phyloP scores from a whole-genome alignment of 2,329 filamentous ascomycete genomes.

The Colletotrichum sp. region DNA sequence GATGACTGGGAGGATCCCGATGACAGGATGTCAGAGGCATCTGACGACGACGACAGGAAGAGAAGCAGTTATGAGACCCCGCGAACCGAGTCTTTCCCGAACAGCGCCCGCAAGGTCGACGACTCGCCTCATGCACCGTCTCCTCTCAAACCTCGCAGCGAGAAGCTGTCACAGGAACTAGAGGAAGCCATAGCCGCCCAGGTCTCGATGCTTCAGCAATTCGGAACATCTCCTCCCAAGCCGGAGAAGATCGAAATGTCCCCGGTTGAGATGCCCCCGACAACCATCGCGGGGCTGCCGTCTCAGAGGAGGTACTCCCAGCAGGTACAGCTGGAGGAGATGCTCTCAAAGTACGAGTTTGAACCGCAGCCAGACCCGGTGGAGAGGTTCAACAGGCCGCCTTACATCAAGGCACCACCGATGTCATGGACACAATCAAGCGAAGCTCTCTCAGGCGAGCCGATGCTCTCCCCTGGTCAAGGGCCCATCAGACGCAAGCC shows the following conservation, averaged over 20 bases:
- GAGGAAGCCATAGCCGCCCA: conserved; percentile 8
- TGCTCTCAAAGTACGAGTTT: conserved; percentile 2
- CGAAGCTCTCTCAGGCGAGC: background rate
- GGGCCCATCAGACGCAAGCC: conserved; percentile 16
- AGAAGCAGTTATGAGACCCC: background rate
- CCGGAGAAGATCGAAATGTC: background rate
- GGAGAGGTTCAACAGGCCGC: background rate
- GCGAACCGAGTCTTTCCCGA: background rate
- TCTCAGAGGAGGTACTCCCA: conserved; percentile 11
- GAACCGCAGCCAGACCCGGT: background rate
- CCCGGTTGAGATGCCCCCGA: background rate
- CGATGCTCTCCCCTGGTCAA: conserved; percentile 6
- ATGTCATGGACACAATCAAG: background rate
- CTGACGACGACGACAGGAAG: background rate
- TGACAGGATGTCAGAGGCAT: conserved; percentile 9
- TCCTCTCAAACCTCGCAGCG: background rate
- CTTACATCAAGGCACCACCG: background rate
- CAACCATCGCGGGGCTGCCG: conserved; percentile 3
- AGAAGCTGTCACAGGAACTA: background rate
- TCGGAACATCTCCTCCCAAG: background rate
- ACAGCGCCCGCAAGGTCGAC: background rate
- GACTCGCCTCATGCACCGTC: background rate
- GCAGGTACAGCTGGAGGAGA: background rate
- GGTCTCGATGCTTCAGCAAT: conserved; percentile 3
- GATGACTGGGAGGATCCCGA: conserved; percentile 29